A percentile compares a stretch with the other conserved stretches of the same genome.
phyloP scores from a whole-genome alignment of 2,329 filamentous ascomycete genomes.

The Blastomyces silverae region DNA sequence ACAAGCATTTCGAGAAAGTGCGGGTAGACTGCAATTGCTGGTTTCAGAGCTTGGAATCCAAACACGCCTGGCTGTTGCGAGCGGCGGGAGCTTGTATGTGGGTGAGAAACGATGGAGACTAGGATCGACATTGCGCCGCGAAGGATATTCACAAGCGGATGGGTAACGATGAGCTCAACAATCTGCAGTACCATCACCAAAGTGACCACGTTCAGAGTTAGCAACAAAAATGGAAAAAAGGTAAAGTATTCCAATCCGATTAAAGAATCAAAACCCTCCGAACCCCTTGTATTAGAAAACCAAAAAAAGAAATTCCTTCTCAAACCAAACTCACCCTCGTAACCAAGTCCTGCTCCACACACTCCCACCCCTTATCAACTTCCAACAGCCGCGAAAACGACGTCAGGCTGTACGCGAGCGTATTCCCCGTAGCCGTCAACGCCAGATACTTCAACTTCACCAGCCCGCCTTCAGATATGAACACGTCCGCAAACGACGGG shows the following conservation, averaged over 20 bases:
- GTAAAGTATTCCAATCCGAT: not conserved
- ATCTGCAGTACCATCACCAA: slow-evolving; percentile 44
- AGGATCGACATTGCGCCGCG: slow-evolving; percentile 95
- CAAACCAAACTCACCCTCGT: slow-evolving; percentile 48
- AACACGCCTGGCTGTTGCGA: slow-evolving; percentile 56
- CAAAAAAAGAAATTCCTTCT: not conserved
- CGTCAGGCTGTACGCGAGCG: slow-evolving; percentile 87
- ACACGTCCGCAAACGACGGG: slow-evolving; percentile 91
- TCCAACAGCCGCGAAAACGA: slow-evolving; percentile 81
- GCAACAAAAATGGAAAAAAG: not conserved
- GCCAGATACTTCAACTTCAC: slow-evolving; percentile 74
- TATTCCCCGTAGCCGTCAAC: slow-evolving; percentile 82
- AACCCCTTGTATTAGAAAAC: no score
- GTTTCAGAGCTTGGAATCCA: slow-evolving; percentile 86
- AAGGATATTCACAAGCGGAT: slow-evolving; percentile 94
- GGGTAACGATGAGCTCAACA: slow-evolving; percentile 87
- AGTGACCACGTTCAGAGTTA: not conserved
- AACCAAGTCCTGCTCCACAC: slow-evolving; percentile 48
- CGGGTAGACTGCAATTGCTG: slow-evolving; percentile 81
- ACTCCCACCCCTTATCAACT: slow-evolving; percentile 96
- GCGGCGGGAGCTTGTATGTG: slow-evolving; percentile 52
- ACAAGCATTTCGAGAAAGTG: slow-evolving; percentile 94
- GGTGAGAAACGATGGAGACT: slow-evolving; percentile 84
- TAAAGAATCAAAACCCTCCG: not conserved
- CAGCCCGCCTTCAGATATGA: slow-evolving; percentile 83